These are phyloP conservation scores for Dalechampia spathulata DNA, from an alignment of 441 rosid species.

Conservation along the genomic window DNA sequence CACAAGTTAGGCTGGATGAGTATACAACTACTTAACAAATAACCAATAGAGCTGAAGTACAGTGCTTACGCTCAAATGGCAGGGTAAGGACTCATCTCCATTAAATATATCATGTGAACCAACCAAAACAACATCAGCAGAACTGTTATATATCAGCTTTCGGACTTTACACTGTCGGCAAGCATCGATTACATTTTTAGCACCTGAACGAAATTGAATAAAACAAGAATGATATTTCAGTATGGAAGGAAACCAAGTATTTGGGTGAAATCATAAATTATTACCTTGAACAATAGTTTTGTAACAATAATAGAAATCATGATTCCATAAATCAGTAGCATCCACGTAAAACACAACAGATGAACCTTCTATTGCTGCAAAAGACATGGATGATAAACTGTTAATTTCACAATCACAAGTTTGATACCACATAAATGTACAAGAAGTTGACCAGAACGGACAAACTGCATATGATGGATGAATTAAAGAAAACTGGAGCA, in stretches of 20 bases:
- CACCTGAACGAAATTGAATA: constrained; percentile 36
- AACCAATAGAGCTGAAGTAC: neutral
- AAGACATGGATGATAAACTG: neutral
- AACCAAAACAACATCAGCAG: constrained; percentile 77
- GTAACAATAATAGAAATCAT: constrained; percentile 53
- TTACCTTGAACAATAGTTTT: constrained; percentile 78
- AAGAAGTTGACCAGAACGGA: constrained; percentile 6
- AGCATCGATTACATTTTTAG: constrained; percentile 68
- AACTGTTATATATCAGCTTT: constrained; percentile 67
- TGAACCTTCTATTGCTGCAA: constrained; percentile 70
- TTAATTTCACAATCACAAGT: constrained; percentile 3
- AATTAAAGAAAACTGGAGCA: neutral
- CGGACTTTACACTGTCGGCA: constrained; percentile 73
- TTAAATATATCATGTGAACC: constrained; percentile 55
- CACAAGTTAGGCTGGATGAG: constrained; percentile 17
- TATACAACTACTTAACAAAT: constrained; percentile 1
- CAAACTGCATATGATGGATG: neutral
- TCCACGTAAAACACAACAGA: constrained; percentile 65
- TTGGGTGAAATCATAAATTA: neutral
- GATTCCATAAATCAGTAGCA: constrained; percentile 32
- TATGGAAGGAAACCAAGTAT: neutral
- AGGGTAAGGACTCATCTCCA: constrained; percentile 61
- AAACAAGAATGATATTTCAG: neutral
- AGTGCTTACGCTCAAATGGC: constrained; percentile 53
- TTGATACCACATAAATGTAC: neutral